Conservation (phyloP, 2,329 filamentous ascomycete genomes). For the Karstenula rhodostoma region DNA sequence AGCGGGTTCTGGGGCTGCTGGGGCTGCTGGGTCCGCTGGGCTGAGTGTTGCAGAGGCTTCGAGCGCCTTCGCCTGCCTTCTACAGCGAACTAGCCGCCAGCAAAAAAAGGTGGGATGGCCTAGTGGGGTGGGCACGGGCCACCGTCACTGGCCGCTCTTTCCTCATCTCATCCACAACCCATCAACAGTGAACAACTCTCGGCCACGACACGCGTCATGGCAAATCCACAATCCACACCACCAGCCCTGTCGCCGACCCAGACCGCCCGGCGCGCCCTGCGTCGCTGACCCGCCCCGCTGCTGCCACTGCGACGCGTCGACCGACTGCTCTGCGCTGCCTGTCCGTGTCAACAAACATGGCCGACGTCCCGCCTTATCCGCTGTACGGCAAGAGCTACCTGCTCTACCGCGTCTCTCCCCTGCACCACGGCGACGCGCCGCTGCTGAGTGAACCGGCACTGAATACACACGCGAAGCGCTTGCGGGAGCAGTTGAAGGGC, state of each 20-base stretch:
- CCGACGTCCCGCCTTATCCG: slow-evolving; percentile 50
- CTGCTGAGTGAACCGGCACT: slow-evolving; percentile 50
- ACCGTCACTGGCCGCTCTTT: slow-evolving; percentile 3
- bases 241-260: slow-evolving; percentile 9
- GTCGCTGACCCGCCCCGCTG: not conserved
- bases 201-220: slow-evolving; percentile 28
- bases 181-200: slow-evolving; percentile 16
- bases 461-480: slow-evolving; percentile 56
- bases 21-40: slow-evolving; percentile 21
- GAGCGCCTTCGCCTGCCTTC: slow-evolving; percentile 29
- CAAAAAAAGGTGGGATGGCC: slow-evolving; percentile 19
- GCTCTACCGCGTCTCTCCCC: slow-evolving; percentile 62
- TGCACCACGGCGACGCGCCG: slow-evolving; percentile 55
- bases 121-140: slow-evolving; percentile 12
- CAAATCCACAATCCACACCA: not conserved
- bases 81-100: slow-evolving; percentile 21
- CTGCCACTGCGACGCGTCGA: not conserved
- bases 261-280: not conserved
- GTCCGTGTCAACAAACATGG: slow-evolving; percentile 31
- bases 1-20: slow-evolving; percentile 14
- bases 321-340: not conserved
- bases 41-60: slow-evolving; percentile 18
- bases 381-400: slow-evolving; percentile 63
- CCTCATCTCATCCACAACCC: too few relatives aligned
- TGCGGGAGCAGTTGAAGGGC: slow-evolving; percentile 59